Conservation (phyloP, 345 rosid genomes). For the Pugionium cornutum region DNA sequence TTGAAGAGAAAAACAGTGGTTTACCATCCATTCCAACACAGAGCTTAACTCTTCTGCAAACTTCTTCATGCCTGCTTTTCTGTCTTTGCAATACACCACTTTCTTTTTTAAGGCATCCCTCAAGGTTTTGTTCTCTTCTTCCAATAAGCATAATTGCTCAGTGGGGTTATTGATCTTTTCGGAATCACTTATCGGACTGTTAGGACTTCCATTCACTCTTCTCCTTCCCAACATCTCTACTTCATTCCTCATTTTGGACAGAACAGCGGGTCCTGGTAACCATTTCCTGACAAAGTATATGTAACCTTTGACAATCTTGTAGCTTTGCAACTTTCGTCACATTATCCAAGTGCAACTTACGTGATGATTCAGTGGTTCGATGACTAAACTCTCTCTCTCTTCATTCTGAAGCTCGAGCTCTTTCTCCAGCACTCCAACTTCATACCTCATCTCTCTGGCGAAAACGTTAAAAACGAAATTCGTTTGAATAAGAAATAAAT, state of each 20-base stretch:
- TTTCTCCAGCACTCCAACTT: constrained; percentile 79
- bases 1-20: constrained; percentile 88
- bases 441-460: constrained; percentile 48
- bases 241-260: constrained; percentile 80
- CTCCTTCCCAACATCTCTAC: constrained; percentile 72
- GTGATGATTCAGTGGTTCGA: constrained; percentile 67
- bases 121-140: constrained; percentile 82
- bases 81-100: constrained; percentile 51
- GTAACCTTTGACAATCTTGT: constrained; percentile 91
- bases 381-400: constrained; percentile 78
- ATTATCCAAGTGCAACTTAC: constrained; percentile 76
- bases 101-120: constrained; percentile 67
- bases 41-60: constrained; percentile 61
- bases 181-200: constrained; percentile 37
- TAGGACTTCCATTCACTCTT: constrained; percentile 46
- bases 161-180: constrained; percentile 49
- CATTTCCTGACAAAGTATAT: constrained; percentile 74
- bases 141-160: constrained; percentile 63
- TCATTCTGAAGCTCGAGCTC: constrained; percentile 90
- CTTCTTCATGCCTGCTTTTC: constrained; percentile 57
- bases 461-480: no score
- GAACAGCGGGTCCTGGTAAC: constrained; percentile 79
- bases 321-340: constrained; percentile 82
- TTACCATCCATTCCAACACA: constrained; percentile 79
- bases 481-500: no score